Conservation (phyloP, 2,329 filamentous ascomycete genomes). For the Massarina eburnea region DNA sequence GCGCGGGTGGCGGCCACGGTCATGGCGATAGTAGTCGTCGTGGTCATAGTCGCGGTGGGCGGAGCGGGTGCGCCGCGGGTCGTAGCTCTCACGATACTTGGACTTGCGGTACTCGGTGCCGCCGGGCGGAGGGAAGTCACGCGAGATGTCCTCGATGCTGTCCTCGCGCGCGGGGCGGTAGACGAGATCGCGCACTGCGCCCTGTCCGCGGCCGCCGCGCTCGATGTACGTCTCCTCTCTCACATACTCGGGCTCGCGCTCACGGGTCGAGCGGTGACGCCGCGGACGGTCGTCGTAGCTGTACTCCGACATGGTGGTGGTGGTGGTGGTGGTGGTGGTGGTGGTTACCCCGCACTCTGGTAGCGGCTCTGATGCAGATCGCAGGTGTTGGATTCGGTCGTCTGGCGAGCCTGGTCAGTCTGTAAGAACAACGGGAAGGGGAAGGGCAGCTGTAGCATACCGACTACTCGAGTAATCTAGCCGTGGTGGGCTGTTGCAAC, state of each 20-base stretch:
- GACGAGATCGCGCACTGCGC: conserved; percentile 51
- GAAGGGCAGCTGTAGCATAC: conserved; percentile 8
- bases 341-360: conserved; percentile 1
- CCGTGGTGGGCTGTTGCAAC: conserved; percentile 14
- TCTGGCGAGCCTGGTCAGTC: conserved; percentile 6
- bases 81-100: conserved; percentile 52
- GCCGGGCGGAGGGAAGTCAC: conserved; percentile 81
- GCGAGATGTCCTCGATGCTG: conserved; percentile 81
- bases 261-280: conserved; percentile 41
- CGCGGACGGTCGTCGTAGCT: conserved; percentile 51
- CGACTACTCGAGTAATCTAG: conserved; percentile 11
- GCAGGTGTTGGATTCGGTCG: conserved; percentile 3
- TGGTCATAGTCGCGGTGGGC: conserved; percentile 64
- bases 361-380: conserved; percentile 6
- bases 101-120: conserved; percentile 51
- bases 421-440: conserved; percentile 1
- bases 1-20: conserved; percentile 49
- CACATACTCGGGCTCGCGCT: conserved; percentile 54
- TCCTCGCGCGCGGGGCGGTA: conserved; percentile 65
- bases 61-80: conserved; percentile 63
- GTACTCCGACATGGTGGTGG: conserved; percentile 51
- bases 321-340: not conserved
- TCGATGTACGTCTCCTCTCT: conserved; percentile 55
- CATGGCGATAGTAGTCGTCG: conserved; percentile 46
- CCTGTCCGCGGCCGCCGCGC: conserved; percentile 48